Conservation (phyloP, 345 rosid species). For the Brassica napus region Da-Ae NC_063447.1:35324001-35324500, state of each 20-base stretch:
- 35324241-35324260: conserved; percentile 39
- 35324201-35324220: conserved; percentile 35
- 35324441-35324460: too few relatives aligned
- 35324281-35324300: too few relatives aligned
- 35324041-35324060: conserved; percentile 51
- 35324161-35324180: conserved; percentile 31
- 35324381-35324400: too few relatives aligned
- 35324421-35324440: too few relatives aligned
- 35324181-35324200: conserved; percentile 32
- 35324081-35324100: conserved; percentile 42
- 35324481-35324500: too few relatives aligned
- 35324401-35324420: too few relatives aligned
- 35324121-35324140: conserved; percentile 39
- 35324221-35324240: conserved; percentile 30
- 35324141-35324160: conserved; percentile 15
- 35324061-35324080: conserved; percentile 43
- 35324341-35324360: too few relatives aligned
- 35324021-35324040: conserved; percentile 42
- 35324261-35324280: too few relatives aligned
- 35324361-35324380: too few relatives aligned
- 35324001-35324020: conserved; percentile 78
- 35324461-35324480: too few relatives aligned
- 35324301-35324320: too few relatives aligned
- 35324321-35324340: too few relatives aligned
- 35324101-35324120: conserved; percentile 47